phyloP scores from a whole-genome alignment of 306 rosid species.

The Vigna hirtella region DNA sequence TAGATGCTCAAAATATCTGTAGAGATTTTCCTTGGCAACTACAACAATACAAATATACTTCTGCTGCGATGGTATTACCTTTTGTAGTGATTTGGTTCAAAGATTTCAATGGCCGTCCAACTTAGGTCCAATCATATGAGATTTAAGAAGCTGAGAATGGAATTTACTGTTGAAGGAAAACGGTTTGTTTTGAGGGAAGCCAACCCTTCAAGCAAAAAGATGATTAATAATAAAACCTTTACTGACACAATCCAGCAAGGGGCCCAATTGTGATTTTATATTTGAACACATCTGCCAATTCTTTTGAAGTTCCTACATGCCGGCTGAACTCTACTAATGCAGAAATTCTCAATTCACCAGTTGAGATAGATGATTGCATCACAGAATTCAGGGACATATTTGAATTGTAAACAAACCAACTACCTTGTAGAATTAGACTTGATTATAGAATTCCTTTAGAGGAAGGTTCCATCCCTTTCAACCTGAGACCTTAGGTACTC shows the following conservation, averaged over 20 bases:
- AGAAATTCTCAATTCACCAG: neutral
- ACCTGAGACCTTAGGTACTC: neutral
- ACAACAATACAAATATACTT: neutral
- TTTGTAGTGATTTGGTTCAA: neutral
- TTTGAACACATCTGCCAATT: neutral
- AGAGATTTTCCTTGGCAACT: neutral
- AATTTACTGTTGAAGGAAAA: neutral
- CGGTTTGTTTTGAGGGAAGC: too few species aligned
- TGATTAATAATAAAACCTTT: too few species aligned
- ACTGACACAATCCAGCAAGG: neutral
- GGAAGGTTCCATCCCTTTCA: neutral
- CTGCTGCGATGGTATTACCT: neutral
- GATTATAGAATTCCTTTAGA: neutral
- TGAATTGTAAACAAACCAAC: neutral
- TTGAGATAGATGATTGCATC: too few species aligned
- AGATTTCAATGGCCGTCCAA: neutral
- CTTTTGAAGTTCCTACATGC: too few species aligned
- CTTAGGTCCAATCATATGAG: neutral
- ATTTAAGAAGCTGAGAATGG: neutral
- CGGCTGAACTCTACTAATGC: neutral
- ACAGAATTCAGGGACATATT: neutral
- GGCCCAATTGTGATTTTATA: neutral
- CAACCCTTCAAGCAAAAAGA: neutral
- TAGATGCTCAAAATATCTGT: too few species aligned
- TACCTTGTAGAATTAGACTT: neutral